phyloP scores from a whole-genome alignment of 2,329 filamentous ascomycete species.

The Thelonectria rubi region DNA sequence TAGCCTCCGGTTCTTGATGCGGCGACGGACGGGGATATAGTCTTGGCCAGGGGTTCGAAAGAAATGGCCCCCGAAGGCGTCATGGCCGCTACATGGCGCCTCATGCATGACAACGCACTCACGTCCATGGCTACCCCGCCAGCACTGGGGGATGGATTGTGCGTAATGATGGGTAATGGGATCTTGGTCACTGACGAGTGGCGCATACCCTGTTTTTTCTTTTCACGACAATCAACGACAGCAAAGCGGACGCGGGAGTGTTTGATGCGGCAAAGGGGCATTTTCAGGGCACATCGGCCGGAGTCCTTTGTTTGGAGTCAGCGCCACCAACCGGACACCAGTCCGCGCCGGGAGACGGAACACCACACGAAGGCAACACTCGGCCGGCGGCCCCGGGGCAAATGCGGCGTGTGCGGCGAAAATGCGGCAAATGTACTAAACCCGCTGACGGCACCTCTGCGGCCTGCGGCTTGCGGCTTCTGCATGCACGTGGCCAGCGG shows the following conservation, averaged over 20 bases:
- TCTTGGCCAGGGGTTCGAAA: constrained; percentile 3
- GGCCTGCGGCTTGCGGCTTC: constrained; percentile 24
- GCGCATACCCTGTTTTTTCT: constrained; percentile 2
- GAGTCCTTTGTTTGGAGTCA: constrained; percentile 11
- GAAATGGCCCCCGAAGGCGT: not conserved
- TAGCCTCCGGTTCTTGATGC: constrained; percentile 17
- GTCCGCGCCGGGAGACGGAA: constrained; percentile 30
- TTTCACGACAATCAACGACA: constrained; percentile 8
- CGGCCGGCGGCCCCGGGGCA: constrained; percentile 31
- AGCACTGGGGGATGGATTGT: not conserved
- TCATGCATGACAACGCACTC: constrained; percentile 10
- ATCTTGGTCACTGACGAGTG: constrained; percentile 8
- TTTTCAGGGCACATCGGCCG: constrained; percentile 3
- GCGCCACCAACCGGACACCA: constrained; percentile 22
- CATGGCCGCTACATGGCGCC: not conserved
- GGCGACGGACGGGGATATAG: constrained; percentile 2
- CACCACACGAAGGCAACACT: constrained; percentile 13
- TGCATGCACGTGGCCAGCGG: constrained; percentile 23
- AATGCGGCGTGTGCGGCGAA: constrained; percentile 40
- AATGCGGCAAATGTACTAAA: constrained; percentile 36
- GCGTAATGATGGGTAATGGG: constrained; percentile 2
- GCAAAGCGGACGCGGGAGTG: not conserved
- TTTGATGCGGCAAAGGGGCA: constrained; percentile 10
- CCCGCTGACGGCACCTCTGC: not conserved
- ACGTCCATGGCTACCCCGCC: not conserved